Percentiles rank a stretch among this genome's conserved stretches.
These are phyloP conservation scores for Aspergillus pseudoglaucus DNA, from an alignment of 2,329 filamentous ascomycete species.

Conservation along the genomic window DNA sequence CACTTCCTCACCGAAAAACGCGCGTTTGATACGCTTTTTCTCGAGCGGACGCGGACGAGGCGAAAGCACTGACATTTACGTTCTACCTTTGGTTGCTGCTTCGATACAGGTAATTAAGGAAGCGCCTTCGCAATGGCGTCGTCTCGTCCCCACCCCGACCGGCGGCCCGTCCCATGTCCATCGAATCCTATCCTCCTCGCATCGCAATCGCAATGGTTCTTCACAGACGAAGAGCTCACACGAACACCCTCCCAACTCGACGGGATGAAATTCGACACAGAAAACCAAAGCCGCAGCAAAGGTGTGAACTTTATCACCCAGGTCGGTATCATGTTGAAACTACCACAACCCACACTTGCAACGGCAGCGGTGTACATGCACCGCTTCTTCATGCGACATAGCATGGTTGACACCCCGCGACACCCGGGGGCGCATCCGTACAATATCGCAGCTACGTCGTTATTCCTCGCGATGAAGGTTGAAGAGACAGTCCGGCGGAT, in stretches of 20 bases:
- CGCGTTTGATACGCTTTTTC: neutral
- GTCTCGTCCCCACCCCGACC: slow-evolving; percentile 9
- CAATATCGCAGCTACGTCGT: slow-evolving; percentile 80
- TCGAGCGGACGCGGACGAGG: too few species aligned
- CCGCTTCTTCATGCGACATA: slow-evolving; percentile 87
- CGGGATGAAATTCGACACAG: slow-evolving; percentile 69
- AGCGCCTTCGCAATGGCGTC: slow-evolving; percentile 25
- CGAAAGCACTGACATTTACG: neutral
- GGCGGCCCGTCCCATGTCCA: slow-evolving; percentile 28
- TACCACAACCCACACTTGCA: slow-evolving; percentile 86
- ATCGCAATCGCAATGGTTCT: slow-evolving; percentile 74
- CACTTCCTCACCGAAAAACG: neutral
- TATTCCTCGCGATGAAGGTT: slow-evolving; percentile 94
- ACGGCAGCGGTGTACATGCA: slow-evolving; percentile 94
- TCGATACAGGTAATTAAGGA: neutral
- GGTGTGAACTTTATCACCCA: slow-evolving; percentile 96
- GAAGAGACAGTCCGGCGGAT: slow-evolving; percentile 97
- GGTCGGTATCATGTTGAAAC: slow-evolving; percentile 82
- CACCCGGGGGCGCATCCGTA: slow-evolving; percentile 77
- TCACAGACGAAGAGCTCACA: slow-evolving; percentile 72
- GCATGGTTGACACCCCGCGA: slow-evolving; percentile 66
- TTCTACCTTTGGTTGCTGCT: neutral
- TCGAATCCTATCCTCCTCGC: slow-evolving; percentile 47
- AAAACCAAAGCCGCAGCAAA: slow-evolving; percentile 75
- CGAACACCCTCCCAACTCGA: slow-evolving; percentile 80